phyloP scores from a whole-genome alignment of 2,329 filamentous ascomycete species.

The Trichophyton equinum region DNA sequence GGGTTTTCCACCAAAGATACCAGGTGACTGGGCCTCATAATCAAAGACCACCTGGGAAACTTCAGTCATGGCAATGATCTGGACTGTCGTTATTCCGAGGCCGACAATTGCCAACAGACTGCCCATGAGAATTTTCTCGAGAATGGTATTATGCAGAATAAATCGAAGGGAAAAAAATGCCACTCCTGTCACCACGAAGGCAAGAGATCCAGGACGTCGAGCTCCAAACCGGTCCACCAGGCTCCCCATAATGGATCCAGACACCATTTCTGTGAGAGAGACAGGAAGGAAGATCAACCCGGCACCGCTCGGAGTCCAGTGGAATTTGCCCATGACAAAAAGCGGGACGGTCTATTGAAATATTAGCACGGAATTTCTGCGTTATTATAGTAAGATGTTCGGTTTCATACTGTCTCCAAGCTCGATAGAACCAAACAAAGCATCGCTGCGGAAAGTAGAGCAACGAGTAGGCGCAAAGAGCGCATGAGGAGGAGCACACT shows the following conservation, averaged over 20 bases:
- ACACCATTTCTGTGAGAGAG: neutral
- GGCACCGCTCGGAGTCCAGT: neutral
- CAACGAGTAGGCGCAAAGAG: no score
- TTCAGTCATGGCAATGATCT: neutral
- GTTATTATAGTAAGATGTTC: neutral
- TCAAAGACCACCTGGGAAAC: slow-evolving; percentile 39
- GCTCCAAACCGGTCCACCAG: neutral
- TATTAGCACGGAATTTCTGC: neutral
- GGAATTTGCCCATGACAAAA: neutral
- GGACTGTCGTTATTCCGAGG: slow-evolving; percentile 9
- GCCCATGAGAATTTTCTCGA: slow-evolving; percentile 25
- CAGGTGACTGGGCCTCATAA: slow-evolving; percentile 44
- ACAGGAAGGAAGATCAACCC: neutral
- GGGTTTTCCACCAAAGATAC: slow-evolving; percentile 37
- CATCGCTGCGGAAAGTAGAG: neutral
- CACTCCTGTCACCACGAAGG: slow-evolving; percentile 5
- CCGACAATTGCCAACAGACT: neutral
- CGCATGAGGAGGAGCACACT: no score
- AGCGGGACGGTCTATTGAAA: neutral
- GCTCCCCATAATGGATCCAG: neutral
- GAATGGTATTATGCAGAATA: slow-evolving; percentile 15
- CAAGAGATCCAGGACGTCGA: neutral
- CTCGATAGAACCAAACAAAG: neutral
- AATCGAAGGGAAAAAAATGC: slow-evolving; percentile 17
- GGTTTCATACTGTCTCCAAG: neutral